Evolutionary conservation across 352 stramenopile genomes (phyloP).

Genomic region (Achlya hypogyna): DNA sequence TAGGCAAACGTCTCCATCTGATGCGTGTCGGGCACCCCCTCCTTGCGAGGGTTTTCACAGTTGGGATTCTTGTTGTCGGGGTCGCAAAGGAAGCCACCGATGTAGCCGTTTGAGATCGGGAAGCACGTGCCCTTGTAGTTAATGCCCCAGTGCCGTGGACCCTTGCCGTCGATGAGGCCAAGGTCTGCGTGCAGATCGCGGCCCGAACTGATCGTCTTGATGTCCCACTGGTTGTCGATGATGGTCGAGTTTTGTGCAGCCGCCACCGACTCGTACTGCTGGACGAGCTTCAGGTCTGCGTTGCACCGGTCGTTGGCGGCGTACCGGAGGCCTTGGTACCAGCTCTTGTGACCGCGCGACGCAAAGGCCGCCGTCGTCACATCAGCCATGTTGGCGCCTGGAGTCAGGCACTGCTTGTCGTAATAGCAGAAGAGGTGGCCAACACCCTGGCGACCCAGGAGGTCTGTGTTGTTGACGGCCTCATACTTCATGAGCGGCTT

Average conservation of each 20-base stretch:
- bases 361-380: conserved; percentile 26
- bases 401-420: conserved; percentile 32
- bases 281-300: conserved; percentile 24
- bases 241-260: conserved; percentile 23
- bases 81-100: conserved; percentile 42
- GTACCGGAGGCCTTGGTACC: conserved; percentile 39
- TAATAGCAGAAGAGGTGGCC: conserved; percentile 29
- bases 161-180: conserved; percentile 25
- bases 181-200: conserved; percentile 39
- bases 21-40: conserved; percentile 31
- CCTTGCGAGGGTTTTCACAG: conserved; percentile 24
- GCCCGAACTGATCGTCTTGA: conserved; percentile 32
- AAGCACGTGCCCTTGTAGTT: conserved; percentile 62
- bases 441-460: neutral
- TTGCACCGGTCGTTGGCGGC: conserved; percentile 30
- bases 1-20: conserved; percentile 39
- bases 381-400: conserved; percentile 31
- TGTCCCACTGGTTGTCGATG: conserved; percentile 37
- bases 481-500: conserved; percentile 17
- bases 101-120: conserved; percentile 44
- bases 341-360: conserved; percentile 27
- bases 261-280: conserved; percentile 26
- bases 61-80: conserved; percentile 34
- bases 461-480: neutral
- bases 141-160: conserved; percentile 35